Evolutionary conservation across 208 protist species (phyloP).

Genomic region (Leishmania gerbilli): DNA sequence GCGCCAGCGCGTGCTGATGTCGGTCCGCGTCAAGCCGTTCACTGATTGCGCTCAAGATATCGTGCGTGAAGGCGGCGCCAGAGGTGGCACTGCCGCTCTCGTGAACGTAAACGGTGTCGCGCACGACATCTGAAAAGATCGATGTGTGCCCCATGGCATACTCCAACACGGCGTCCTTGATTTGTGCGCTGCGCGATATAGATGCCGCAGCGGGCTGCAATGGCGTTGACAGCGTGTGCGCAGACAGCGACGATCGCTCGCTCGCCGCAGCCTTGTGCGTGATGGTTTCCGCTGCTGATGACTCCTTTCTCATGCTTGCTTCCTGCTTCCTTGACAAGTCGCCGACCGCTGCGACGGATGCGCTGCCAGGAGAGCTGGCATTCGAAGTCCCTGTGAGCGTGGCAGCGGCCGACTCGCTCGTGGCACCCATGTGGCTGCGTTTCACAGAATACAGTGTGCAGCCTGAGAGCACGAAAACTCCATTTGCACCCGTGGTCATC

Average conservation of each 20-base stretch:
- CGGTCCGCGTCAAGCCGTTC: conserved; percentile 8
- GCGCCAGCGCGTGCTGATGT: conserved; percentile 20
- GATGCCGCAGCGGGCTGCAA: not conserved
- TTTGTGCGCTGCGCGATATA: not conserved
- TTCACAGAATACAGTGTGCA: conserved; percentile 32
- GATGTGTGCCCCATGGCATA: conserved; percentile 3
- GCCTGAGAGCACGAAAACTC: conserved; percentile 40
- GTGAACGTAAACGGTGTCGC: conserved; percentile 33
- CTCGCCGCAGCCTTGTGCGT: not conserved
- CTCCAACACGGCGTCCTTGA: conserved; percentile 21
- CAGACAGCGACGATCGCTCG: not conserved
- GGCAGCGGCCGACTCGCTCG: conserved; percentile 1
- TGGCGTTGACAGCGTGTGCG: not conserved
- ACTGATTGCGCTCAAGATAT: conserved; percentile 17
- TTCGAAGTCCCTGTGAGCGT: not conserved
- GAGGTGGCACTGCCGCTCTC: not conserved
- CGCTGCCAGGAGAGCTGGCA: not conserved
- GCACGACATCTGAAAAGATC: conserved; percentile 14
- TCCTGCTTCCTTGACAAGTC: not conserved
- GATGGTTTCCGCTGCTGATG: not conserved
- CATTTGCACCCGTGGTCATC: conserved; percentile 9
- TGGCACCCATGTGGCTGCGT: not conserved
- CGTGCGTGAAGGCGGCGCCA: conserved; percentile 4
- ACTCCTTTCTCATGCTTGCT: not conserved
- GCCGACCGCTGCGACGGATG: not conserved